Conservation (phyloP, 768 basidiomycete species). For the Clathrus columnatus region DNA sequence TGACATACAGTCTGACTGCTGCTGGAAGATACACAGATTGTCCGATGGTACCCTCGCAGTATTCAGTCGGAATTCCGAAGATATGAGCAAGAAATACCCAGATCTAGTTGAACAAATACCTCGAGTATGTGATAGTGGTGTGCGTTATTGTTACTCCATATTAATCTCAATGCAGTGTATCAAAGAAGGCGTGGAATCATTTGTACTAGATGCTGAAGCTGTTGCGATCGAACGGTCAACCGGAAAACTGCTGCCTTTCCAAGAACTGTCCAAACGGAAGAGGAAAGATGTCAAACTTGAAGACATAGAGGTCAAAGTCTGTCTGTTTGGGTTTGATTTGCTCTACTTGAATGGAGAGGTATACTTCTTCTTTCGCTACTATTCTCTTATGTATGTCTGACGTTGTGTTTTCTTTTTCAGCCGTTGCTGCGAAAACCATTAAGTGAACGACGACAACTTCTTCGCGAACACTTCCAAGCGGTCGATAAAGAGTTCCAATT, state of each 20-base stretch:
- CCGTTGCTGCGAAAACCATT: slow-evolving; percentile 74
- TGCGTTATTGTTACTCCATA: background rate
- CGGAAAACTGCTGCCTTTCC: slow-evolving; percentile 91
- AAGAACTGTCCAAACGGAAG: slow-evolving; percentile 89
- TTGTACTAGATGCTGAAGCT: slow-evolving; percentile 94
- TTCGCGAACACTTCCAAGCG: slow-evolving; percentile 69
- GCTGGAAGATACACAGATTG: slow-evolving; percentile 64
- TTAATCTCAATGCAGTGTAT: slow-evolving; percentile 51
- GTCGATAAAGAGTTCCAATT: slow-evolving; percentile 90
- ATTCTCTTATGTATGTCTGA: background rate
- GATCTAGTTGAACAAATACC: slow-evolving; percentile 94
- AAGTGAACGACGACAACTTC: slow-evolving; percentile 62
- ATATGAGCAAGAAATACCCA: slow-evolving; percentile 99
- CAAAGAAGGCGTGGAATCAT: slow-evolving; percentile 73
- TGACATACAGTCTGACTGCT: background rate
- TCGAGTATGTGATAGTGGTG: slow-evolving; percentile 37
- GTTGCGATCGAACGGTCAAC: slow-evolving; percentile 87
- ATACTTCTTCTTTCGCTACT: slow-evolving; percentile 16
- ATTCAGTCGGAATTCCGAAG: slow-evolving; percentile 96
- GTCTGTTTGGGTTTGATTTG: slow-evolving; percentile 92
- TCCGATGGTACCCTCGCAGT: slow-evolving; percentile 79
- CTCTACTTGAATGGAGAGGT: slow-evolving; percentile 97
- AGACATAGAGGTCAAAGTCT: slow-evolving; percentile 95
- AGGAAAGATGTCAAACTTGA: slow-evolving; percentile 97
- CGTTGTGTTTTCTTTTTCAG: slow-evolving; percentile 33